Conservation (phyloP, 1,284 basidiomycete species). For the Pseudozyma flocculosa region DNA sequence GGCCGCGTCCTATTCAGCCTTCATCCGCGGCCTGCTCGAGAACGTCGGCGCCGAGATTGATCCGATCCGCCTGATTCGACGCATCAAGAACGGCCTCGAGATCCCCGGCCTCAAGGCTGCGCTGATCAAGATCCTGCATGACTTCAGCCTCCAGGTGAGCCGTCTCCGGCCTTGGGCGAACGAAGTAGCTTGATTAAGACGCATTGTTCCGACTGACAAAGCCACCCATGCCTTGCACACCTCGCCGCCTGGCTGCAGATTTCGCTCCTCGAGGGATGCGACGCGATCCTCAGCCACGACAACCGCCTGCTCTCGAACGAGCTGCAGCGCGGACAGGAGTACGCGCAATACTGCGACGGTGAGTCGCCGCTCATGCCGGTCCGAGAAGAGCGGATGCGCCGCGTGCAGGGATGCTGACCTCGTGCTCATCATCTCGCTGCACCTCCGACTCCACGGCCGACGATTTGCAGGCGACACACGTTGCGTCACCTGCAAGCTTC, state of each 20-base stretch:
- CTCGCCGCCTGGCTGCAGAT: too few species aligned
- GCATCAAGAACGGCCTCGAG: slow-evolving; percentile 92
- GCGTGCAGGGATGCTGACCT: too few species aligned
- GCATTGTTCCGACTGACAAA: too few species aligned
- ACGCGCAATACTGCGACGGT: slow-evolving; percentile 38
- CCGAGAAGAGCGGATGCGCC: too few species aligned
- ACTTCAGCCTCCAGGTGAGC: slow-evolving; percentile 75
- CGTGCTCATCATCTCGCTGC: too few species aligned
- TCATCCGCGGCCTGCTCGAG: slow-evolving; percentile 86
- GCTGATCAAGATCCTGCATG: slow-evolving; percentile 92
- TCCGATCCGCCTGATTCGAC: slow-evolving; percentile 85
- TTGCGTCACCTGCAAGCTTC: neutral
- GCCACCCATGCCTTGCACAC: too few species aligned
- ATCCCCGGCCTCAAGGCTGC: slow-evolving; percentile 92
- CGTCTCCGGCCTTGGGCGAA: too few species aligned
- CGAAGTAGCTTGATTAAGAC: too few species aligned
- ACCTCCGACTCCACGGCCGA: neutral
- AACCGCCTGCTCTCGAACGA: slow-evolving; percentile 30
- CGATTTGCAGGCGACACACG: neutral
- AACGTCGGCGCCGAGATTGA: slow-evolving; percentile 96
- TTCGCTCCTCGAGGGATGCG: slow-evolving; percentile 49
- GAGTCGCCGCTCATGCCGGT: too few species aligned
- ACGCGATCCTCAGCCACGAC: slow-evolving; percentile 45
- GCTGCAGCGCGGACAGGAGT: slow-evolving; percentile 24
- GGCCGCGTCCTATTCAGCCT: slow-evolving; percentile 71